Conservation (phyloP, 1,284 basidiomycete genomes). For the Meripilus lineatus region DNA sequence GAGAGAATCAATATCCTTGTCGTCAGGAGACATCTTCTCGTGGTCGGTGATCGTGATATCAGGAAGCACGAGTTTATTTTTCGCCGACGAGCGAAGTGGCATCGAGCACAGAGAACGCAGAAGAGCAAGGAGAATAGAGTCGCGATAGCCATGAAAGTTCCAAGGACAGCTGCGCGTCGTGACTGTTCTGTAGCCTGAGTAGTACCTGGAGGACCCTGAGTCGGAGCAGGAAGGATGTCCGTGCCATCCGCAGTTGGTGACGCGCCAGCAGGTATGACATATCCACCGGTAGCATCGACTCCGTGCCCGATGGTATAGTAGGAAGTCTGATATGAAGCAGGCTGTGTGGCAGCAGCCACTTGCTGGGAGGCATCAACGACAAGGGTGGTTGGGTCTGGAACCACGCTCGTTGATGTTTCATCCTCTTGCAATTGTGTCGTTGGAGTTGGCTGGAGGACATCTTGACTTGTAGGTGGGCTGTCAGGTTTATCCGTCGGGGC, state of each 20-base stretch:
- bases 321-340: background rate
- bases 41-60: slow-evolving; percentile 11
- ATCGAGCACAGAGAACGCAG: slow-evolving; percentile 22
- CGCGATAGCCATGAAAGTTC: slow-evolving; percentile 22
- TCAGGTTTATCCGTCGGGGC: background rate
- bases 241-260: too few relatives aligned
- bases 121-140: slow-evolving; percentile 19
- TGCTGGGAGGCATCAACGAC: background rate
- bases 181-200: slow-evolving; percentile 17
- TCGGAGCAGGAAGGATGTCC: background rate
- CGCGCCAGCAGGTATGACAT: too few relatives aligned
- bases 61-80: slow-evolving; percentile 5
- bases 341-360: background rate
- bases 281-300: too few relatives aligned
- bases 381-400: too few relatives aligned
- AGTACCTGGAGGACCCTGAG: slow-evolving; percentile 1
- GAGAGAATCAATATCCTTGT: background rate
- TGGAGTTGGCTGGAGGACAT: too few relatives aligned
- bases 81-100: slow-evolving; percentile 12
- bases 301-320: too few relatives aligned
- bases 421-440: too few relatives aligned
- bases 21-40: slow-evolving; percentile 8
- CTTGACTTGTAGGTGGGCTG: too few relatives aligned
- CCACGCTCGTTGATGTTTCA: too few relatives aligned
- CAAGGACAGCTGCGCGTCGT: slow-evolving; percentile 21